A percentile compares a stretch with the other conserved stretches of the same genome.
Evolutionary conservation across 441 rosid genomes (phyloP).

Genomic region (Eutrema salsugineum): DNA sequence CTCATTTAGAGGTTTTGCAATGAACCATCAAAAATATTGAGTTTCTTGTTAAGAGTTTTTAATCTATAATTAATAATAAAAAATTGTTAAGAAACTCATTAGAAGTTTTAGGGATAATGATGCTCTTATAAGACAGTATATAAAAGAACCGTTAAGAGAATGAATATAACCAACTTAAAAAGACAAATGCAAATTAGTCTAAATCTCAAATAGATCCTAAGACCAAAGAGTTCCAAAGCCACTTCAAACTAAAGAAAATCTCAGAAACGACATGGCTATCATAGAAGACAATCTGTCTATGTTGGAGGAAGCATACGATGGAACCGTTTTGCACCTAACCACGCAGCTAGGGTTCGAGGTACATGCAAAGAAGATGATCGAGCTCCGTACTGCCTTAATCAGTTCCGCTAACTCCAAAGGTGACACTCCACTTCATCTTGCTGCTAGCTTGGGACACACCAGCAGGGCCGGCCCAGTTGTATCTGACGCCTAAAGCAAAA

Average conservation of each 20-base stretch:
- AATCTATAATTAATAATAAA: too few relatives aligned
- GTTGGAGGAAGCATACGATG: neutral
- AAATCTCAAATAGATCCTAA: neutral
- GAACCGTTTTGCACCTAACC: neutral
- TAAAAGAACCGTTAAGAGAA: neutral
- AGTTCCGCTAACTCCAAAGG: neutral
- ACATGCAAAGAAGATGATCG: neutral
- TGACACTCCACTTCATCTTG: conserved; percentile 11
- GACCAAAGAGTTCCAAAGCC: neutral
- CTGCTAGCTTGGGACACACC: conserved; percentile 3
- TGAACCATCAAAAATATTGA: too few relatives aligned
- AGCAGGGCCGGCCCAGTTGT: too few relatives aligned
- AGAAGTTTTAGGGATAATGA: too few relatives aligned
- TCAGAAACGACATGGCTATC: neutral
- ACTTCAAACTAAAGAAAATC: neutral
- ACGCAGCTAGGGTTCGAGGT: neutral
- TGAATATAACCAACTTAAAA: neutral
- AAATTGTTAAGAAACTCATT: too few relatives aligned
- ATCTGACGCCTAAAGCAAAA: too few relatives aligned
- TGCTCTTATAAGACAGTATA: too few relatives aligned
- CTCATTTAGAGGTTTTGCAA: too few relatives aligned
- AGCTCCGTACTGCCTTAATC: neutral
- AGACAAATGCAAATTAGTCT: neutral
- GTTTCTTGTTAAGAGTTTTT: too few relatives aligned
- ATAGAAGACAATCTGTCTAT: neutral